Conservation (phyloP, 495 filamentous ascomycete species). For the Aspergillus hancockii region DNA sequence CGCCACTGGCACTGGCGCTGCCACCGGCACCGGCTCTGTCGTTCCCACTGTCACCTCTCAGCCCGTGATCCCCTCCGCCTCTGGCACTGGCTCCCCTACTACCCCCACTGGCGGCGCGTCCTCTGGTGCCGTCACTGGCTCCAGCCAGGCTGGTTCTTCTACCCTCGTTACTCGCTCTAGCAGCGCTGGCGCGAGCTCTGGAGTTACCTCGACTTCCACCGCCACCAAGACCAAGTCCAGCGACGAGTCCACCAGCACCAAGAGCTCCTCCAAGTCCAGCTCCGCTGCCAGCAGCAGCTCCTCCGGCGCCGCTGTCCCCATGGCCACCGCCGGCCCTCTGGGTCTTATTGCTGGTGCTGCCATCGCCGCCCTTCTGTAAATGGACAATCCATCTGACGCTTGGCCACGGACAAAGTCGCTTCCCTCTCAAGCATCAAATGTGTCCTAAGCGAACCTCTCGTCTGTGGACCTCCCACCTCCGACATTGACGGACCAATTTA, state of each 20-base stretch:
- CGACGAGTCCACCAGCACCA: slow-evolving; percentile 8
- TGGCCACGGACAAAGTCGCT: slow-evolving; percentile 4
- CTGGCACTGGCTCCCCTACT: slow-evolving; percentile 22
- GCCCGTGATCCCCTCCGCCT: slow-evolving; percentile 25
- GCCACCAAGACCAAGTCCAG: slow-evolving; percentile 16
- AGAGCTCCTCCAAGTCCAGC: slow-evolving; percentile 10
- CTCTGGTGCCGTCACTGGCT: slow-evolving; percentile 27
- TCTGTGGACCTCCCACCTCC: neutral
- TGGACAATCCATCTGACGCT: neutral
- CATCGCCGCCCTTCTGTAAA: slow-evolving; percentile 51
- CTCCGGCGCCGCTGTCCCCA: slow-evolving; percentile 34
- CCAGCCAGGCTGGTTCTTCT: slow-evolving; percentile 17
- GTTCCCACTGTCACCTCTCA: slow-evolving; percentile 17
- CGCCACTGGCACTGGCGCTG: slow-evolving; percentile 23
- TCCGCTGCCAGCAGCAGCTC: slow-evolving; percentile 26
- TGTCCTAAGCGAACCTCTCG: neutral
- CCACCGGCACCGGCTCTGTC: slow-evolving; percentile 3
- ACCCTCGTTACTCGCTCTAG: slow-evolving; percentile 8
- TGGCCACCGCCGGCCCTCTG: slow-evolving; percentile 41
- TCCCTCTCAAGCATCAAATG: slow-evolving; percentile 5
- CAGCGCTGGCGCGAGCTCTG: slow-evolving; percentile 11
- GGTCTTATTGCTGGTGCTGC: slow-evolving; percentile 48
- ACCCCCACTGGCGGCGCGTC: slow-evolving; percentile 24
- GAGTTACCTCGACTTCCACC: slow-evolving; percentile 11
- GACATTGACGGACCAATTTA: neutral